Evolutionary conservation across 176 grass and related monocot species (phyloP).

Genomic region (Thalia dealbata): DNA sequence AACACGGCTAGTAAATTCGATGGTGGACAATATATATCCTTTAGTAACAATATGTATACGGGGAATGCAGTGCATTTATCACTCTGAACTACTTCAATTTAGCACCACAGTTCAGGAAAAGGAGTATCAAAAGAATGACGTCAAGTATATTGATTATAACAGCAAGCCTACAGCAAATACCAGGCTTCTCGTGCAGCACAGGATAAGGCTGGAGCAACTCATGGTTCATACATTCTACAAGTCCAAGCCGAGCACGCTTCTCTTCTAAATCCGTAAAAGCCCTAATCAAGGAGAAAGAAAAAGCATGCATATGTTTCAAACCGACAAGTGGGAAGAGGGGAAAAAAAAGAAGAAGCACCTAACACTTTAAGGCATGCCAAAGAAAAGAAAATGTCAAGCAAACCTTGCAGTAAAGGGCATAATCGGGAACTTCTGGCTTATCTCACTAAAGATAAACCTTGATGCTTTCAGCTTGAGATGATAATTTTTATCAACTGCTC

Average conservation of each 20-base stretch:
- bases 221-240: slow-evolving; percentile 97
- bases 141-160: too few species aligned
- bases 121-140: too few species aligned
- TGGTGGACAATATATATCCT: neutral
- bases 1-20: neutral
- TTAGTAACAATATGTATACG: neutral
- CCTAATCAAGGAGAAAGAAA: slow-evolving; percentile 36
- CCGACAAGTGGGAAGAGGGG: neutral
- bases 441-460: slow-evolving; percentile 98
- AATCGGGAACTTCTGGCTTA: slow-evolving; percentile 95
- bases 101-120: too few species aligned
- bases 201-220: slow-evolving; percentile 96
- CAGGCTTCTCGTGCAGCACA: slow-evolving; percentile 93
- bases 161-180: slow-evolving; percentile 18
- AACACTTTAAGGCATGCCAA: too few species aligned
- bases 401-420: slow-evolving; percentile 98
- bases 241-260: slow-evolving; percentile 77
- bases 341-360: too few species aligned
- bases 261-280: slow-evolving; percentile 91
- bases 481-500: slow-evolving; percentile 94
- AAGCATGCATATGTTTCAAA: neutral
- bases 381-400: neutral
- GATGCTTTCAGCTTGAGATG: slow-evolving; percentile 99
- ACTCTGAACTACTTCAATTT: neutral
- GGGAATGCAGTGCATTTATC: neutral